phyloP scores from a whole-genome alignment of 345 rosid species.

The Eutrema heterophyllum region DNA sequence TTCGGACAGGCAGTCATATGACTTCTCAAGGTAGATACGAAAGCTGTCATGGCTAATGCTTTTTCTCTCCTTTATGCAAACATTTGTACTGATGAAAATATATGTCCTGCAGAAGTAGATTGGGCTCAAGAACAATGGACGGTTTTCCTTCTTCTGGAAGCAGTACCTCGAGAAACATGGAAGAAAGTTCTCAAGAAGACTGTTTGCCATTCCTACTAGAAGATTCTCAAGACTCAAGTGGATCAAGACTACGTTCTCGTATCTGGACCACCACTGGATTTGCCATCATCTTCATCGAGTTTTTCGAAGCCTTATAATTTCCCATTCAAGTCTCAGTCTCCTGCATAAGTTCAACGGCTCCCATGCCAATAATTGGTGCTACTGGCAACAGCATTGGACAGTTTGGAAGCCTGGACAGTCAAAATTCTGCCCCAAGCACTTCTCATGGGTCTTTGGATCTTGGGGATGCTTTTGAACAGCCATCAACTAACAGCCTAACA shows the following conservation, averaged over 20 bases:
- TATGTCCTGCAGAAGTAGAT: conserved; percentile 42
- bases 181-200: conserved; percentile 73
- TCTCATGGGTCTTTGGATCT: conserved; percentile 76
- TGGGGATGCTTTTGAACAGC: conserved; percentile 69
- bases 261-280: conserved; percentile 73
- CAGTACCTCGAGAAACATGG: conserved; percentile 45
- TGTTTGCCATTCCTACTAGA: conserved; percentile 66
- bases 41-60: not conserved
- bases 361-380: conserved; percentile 58
- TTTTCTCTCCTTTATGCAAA: not conserved
- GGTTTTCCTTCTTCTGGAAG: conserved; percentile 47
- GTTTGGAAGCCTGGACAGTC: conserved; percentile 62
- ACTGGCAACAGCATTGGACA: conserved; percentile 31
- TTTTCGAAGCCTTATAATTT: conserved; percentile 50
- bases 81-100: conserved; percentile 25
- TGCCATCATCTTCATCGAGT: conserved; percentile 50
- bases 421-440: conserved; percentile 62
- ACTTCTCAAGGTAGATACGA: conserved; percentile 49
- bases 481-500: conserved; percentile 59
- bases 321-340: conserved; percentile 47
- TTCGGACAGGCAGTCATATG: too few relatives aligned
- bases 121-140: conserved; percentile 37
- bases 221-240: conserved; percentile 70
- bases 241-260: conserved; percentile 93
- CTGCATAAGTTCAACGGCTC: conserved; percentile 47